A percentile compares a stretch with the other conserved stretches of the same genome.
phyloP scores from a whole-genome alignment of 176 grass and related monocot species.

The Zea luxurians region DNA sequence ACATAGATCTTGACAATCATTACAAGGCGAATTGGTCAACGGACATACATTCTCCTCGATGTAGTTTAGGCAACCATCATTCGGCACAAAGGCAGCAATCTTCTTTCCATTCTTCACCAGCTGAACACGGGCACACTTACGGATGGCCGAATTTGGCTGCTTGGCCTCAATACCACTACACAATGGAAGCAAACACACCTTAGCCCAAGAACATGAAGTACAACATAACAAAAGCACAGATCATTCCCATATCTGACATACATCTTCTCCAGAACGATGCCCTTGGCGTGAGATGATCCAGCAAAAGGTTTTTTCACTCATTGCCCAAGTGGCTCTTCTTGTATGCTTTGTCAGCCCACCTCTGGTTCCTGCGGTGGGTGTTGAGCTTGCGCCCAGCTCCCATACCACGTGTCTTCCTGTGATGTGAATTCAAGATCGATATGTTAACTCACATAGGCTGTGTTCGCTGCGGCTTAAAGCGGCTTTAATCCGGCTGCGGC shows the following conservation, averaged over 20 bases:
- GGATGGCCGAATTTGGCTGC: slow-evolving; percentile 71
- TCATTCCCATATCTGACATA: slow-evolving; percentile 1
- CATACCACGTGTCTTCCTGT: slow-evolving; percentile 71
- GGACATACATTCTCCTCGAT: slow-evolving; percentile 52
- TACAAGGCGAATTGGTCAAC: background rate
- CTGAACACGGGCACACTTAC: slow-evolving; percentile 66
- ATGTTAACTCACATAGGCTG: background rate
- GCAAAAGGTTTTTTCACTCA: slow-evolving; percentile 70
- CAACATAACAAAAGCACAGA: background rate
- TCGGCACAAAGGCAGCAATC: slow-evolving; percentile 65
- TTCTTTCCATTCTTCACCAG: slow-evolving; percentile 72
- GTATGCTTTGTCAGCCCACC: slow-evolving; percentile 67
- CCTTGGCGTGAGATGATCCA: slow-evolving; percentile 69
- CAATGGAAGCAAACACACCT: background rate
- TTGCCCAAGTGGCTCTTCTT: slow-evolving; percentile 74
- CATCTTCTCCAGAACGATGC: slow-evolving; percentile 73
- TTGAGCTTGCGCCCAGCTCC: slow-evolving; percentile 67
- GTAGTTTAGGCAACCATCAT: slow-evolving; percentile 67
- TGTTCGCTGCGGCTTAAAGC: no score
- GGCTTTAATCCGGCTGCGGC: no score
- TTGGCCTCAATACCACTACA: slow-evolving; percentile 66
- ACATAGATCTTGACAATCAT: background rate
- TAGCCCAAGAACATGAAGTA: background rate
- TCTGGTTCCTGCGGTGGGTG: slow-evolving; percentile 65
- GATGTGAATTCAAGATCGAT: background rate